Evolutionary conservation across 2,329 filamentous ascomycete genomes (phyloP).

Genomic region (Hypoxylon sp.): DNA sequence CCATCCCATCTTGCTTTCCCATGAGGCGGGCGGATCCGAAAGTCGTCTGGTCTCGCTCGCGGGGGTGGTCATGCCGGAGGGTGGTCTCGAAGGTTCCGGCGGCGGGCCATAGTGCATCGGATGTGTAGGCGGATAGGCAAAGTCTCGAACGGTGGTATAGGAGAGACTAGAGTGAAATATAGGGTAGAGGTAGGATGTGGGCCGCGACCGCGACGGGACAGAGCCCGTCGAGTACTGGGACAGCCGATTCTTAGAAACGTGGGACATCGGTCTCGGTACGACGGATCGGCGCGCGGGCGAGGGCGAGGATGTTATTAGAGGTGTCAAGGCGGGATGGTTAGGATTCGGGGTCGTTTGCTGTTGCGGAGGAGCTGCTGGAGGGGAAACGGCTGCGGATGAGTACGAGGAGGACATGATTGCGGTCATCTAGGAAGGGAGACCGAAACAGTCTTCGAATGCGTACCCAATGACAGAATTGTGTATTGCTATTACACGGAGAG

Average conservation of each 20-base stretch:
- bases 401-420: constrained; percentile 64
- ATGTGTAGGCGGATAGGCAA: constrained; percentile 85
- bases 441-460: constrained; percentile 43
- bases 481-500: constrained; percentile 25
- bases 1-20: constrained; percentile 74
- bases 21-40: constrained; percentile 81
- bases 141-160: constrained; percentile 94
- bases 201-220: constrained; percentile 74
- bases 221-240: constrained; percentile 84
- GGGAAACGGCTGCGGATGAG: constrained; percentile 63
- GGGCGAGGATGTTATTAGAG: constrained; percentile 65
- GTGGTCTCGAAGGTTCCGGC: constrained; percentile 72
- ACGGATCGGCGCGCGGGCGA: constrained; percentile 63
- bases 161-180: constrained; percentile 84
- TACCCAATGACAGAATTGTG: constrained; percentile 39
- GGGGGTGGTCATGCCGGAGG: constrained; percentile 84
- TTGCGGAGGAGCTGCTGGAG: constrained; percentile 53
- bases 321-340: constrained; percentile 63
- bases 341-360: constrained; percentile 54
- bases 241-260: constrained; percentile 80
- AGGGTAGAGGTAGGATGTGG: constrained; percentile 82
- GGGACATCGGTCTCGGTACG: constrained; percentile 73
- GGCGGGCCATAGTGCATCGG: constrained; percentile 95
- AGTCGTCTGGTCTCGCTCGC: constrained; percentile 80
- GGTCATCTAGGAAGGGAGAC: constrained; percentile 54